Conservation (phyloP, 306 rosid species). For the Cicer chorassanicum region DNA sequence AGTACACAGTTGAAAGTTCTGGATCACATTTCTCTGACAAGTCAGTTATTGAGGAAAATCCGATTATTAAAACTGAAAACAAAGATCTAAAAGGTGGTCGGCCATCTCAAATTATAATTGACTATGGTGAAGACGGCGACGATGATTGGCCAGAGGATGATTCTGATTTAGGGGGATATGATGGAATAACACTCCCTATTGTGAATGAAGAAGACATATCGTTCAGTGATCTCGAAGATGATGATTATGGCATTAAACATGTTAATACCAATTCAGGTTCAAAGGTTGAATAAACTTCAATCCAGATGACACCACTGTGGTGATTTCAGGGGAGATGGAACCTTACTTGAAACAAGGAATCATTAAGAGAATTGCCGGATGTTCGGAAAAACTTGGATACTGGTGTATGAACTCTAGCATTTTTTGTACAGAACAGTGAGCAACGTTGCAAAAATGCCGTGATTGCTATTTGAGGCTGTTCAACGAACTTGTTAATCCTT, state of each 20-base stretch:
- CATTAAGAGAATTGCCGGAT: constrained; percentile 19
- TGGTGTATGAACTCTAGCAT: constrained; percentile 39
- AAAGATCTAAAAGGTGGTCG: constrained; percentile 52
- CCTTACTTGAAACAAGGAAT: constrained; percentile 40
- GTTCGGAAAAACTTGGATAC: constrained; percentile 20
- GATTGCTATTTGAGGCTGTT: constrained; percentile 48
- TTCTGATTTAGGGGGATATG: constrained; percentile 60
- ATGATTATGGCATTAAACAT: constrained; percentile 61
- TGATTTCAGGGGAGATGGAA: constrained; percentile 41
- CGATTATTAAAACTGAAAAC: constrained; percentile 55
- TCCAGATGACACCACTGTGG: constrained; percentile 34
- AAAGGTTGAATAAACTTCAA: constrained; percentile 46
- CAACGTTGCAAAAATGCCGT: constrained; percentile 33
- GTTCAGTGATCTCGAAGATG: constrained; percentile 95
- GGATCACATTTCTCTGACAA: constrained; percentile 64
- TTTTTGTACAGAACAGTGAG: constrained; percentile 60
- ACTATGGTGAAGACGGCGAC: constrained; percentile 61
- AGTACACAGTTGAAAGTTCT: constrained; percentile 57
- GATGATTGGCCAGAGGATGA: constrained; percentile 94
- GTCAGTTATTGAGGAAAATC: constrained; percentile 64
- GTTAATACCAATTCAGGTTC: constrained; percentile 47
- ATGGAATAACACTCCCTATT: constrained; percentile 44
- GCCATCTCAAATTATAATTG: constrained; percentile 56
- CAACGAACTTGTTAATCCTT: constrained; percentile 40
- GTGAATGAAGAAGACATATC: constrained; percentile 91